Base-by-base conservation (phyloP, 805 yeast genomes). In the Candida tammaniensis region DNA sequence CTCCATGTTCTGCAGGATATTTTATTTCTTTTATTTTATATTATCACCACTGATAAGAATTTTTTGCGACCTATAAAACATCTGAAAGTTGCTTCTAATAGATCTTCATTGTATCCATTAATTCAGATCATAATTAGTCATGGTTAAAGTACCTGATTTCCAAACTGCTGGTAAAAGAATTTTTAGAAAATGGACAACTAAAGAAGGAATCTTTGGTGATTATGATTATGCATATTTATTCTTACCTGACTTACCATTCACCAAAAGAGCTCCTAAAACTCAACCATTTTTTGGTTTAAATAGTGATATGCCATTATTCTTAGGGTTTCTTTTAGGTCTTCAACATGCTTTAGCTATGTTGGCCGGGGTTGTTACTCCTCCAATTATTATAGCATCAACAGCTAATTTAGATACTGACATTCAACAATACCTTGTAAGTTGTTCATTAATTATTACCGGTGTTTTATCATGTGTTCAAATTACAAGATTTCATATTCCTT, bases 261-360 rank as follows among this genome's bases (percentile, higher is more conserved):
- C 54, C 45, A 64, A 54, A 47, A 63, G 44, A 47, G 58, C 52
- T 43, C 59, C 64, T 17, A 74, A 73, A 35, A 63, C 76, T 2
- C 87, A 82, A 49, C 95, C 95, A 0, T 88, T 88, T 60, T 89
- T 87, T 49, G 87, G 93, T 4, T 60, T 88, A 32, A 68, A 87
- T 54, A 76, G 80, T 27, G 86, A 80, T 1, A 80, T 89, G 77
- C 97, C 97, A 1, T 47, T 87, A n/a, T 47, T 83, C 6, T 65
- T 88, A 38, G 95, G 94, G 1, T 56, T 83, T 38, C 37, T 88
- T 8, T 71, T 89, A 21, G 96, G 97, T 12, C 70, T 88, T 43
- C 96, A 88, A 64, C 97, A 88, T 54, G 65, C 95, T 1, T 58
- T 88, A 44, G 79, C 96, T 17, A 88, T 89, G 96, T 64, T 88